A percentile compares a stretch with the other conserved stretches of the same genome.
Evolutionary conservation across 768 basidiomycete genomes (phyloP).

Genomic region (Pulveroboletus frians): DNA sequence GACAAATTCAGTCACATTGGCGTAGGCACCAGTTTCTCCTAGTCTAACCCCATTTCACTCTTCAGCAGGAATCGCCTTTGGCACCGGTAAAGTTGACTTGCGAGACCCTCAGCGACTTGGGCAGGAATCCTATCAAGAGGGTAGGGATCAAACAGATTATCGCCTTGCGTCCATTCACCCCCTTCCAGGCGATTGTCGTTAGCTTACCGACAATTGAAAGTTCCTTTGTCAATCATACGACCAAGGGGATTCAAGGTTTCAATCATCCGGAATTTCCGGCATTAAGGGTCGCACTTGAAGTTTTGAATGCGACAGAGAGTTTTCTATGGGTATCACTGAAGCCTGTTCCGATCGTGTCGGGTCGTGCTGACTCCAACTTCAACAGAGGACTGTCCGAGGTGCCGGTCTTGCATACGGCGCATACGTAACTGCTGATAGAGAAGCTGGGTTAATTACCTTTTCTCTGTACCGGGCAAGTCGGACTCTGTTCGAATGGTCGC

Average conservation of each 20-base stretch:
- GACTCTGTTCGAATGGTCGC: neutral
- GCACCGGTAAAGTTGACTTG: slow-evolving; percentile 60
- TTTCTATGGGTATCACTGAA: slow-evolving; percentile 74
- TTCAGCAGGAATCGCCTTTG: slow-evolving; percentile 45
- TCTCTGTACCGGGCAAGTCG: slow-evolving; percentile 67
- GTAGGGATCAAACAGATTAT: slow-evolving; percentile 33
- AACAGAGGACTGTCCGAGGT: slow-evolving; percentile 82
- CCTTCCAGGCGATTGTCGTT: slow-evolving; percentile 69
- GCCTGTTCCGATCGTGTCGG: neutral
- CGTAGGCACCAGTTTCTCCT: slow-evolving; percentile 41
- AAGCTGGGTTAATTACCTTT: slow-evolving; percentile 73
- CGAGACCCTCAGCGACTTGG: slow-evolving; percentile 70
- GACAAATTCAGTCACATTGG: slow-evolving; percentile 61
- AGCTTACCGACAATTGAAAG: slow-evolving; percentile 93
- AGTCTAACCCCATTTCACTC: neutral
- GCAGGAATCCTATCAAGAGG: slow-evolving; percentile 66
- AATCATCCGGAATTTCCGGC: slow-evolving; percentile 79
- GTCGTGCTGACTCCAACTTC: slow-evolving; percentile 7
- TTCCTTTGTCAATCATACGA: slow-evolving; percentile 73
- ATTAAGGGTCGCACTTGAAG: slow-evolving; percentile 77
- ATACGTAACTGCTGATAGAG: slow-evolving; percentile 64
- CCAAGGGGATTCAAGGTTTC: slow-evolving; percentile 76
- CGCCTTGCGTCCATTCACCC: neutral
- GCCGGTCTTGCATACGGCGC: slow-evolving; percentile 96
- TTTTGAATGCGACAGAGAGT: slow-evolving; percentile 90